Base-by-base conservation (phyloP, 768 basidiomycete genomes). In the Goffeauzyma gilvescens region DNA sequence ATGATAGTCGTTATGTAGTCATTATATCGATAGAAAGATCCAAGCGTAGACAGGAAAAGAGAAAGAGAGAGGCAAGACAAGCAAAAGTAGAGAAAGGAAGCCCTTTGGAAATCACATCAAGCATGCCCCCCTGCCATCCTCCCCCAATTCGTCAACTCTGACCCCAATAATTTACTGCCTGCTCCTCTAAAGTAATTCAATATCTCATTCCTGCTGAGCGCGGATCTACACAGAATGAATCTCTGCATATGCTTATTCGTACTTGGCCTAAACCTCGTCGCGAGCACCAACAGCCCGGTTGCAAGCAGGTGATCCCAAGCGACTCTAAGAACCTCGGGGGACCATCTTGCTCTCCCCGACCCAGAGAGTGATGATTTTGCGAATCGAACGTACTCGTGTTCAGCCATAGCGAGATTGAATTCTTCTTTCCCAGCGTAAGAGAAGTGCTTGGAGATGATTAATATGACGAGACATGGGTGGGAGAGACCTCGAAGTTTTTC, bases 381-480 rank as follows among this genome's bases (percentile, higher is more conserved):
- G 58, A 87, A 86, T 24, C 70, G 69, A 15, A 55, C 40, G 50
- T 69, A 69, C 38, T 60, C 56, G 39, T 83, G 81, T 48, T 79
- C 71, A 6, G 90, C 71, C 77, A 89, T 85, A 54, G 89, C 84
- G 57, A 96, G 90, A 23, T 82, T 95, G 63, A 93, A 76, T 12
- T 66, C 66, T 15, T 79, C 70, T 46, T 86, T 78, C 0, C 87
- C 87, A 5, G 75, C 74, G 8, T 76, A 77, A 20, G 75, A 66
- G 4, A 75, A 70, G 55, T 93, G 89, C 54, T 76, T 71, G 12
- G 76, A 71, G n/a, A 87, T 80, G 46, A 96, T 78, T 32, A 93
- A 71, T 23, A 90, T 70, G 55, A 83, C 86, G 15, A 85, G 62
- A 2, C 73, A 67, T 6, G 87, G 81, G 56, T 89, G 84, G 15